Percentiles rank a stretch among this genome's conserved stretches.
These are phyloP conservation scores for Calonectria naviculata DNA, from an alignment of 2,329 filamentous ascomycete species.

Conservation along the genomic window DNA sequence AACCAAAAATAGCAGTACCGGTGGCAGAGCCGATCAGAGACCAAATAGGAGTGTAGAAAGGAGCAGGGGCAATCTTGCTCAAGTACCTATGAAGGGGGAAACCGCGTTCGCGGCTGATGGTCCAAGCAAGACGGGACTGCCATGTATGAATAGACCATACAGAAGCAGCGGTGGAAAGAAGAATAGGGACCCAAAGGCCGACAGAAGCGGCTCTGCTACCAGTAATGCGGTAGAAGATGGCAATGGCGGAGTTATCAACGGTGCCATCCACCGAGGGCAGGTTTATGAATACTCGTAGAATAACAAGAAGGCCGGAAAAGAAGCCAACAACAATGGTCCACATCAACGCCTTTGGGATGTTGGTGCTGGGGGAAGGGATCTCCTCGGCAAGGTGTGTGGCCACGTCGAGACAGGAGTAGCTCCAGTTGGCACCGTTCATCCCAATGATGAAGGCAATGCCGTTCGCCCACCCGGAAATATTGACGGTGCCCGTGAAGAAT, in stretches of 20 bases:
- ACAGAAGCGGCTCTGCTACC: slow-evolving; percentile 35
- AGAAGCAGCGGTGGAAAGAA: slow-evolving; percentile 35
- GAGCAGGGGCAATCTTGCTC: slow-evolving; percentile 32
- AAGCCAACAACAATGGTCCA: slow-evolving; percentile 40
- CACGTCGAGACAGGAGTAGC: slow-evolving; percentile 43
- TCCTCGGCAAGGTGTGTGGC: slow-evolving; percentile 43
- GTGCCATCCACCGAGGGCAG: slow-evolving; percentile 25
- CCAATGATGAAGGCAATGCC: slow-evolving; percentile 44
- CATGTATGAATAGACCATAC: slow-evolving; percentile 43
- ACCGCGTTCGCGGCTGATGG: slow-evolving; percentile 39
- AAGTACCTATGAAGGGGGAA: slow-evolving; percentile 38
- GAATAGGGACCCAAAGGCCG: slow-evolving; percentile 34
- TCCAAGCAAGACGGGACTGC: slow-evolving; percentile 44
- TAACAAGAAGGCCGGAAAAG: slow-evolving; percentile 31
- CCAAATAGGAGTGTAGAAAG: slow-evolving; percentile 40
- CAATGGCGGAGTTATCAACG: slow-evolving; percentile 34
- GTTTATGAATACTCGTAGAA: slow-evolving; percentile 34
- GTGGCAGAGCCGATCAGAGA: slow-evolving; percentile 36
- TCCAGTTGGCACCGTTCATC: slow-evolving; percentile 44
- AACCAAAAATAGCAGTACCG: slow-evolving; percentile 39
- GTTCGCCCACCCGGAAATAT: slow-evolving; percentile 38
- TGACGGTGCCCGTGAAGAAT: slow-evolving; percentile 36
- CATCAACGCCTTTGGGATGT: slow-evolving; percentile 38
- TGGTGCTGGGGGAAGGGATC: slow-evolving; percentile 38
- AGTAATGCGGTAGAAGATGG: slow-evolving; percentile 37